Base-by-base conservation (phyloP, 768 basidiomycete species). In the Podaxis sp. region DNA sequence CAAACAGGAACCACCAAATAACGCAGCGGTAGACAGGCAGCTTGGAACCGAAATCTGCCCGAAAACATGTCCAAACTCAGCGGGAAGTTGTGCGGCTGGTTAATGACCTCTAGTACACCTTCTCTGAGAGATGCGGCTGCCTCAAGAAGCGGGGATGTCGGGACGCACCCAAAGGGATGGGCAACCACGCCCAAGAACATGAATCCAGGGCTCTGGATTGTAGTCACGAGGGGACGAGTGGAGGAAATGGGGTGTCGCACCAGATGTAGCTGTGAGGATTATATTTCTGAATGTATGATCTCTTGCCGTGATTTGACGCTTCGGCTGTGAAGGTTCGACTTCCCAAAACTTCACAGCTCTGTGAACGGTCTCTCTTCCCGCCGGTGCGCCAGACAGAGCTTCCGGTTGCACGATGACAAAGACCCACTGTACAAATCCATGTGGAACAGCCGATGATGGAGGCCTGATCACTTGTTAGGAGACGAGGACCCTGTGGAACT, bases 251-350 rank as follows among this genome's bases (percentile, higher is more conserved):
- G 57, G 52, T 54, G 18, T 25, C 21, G 23, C 21, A 18, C 52
- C 52, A 36, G 52, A 16, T 38, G 52, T 27, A 58, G 47, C 57
- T 58, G 35, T 18, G 47, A 27, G 36, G 57, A 50, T 48, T 18
- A 25, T 58, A 50, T 50, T 48, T 58, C 47, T 25, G 36, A 58
- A 48, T 40, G 18, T 13, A 21, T 47, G 47, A 58, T 38, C 11
- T 50, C 57, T 18, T 58, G 57, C 47, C 57, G 47, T 58, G 47
- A 38, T 50, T 47, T 5, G 55, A 47, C 32, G 32, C 55, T 56
- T 56, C 57, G 57, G 57, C 47, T 47, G 37, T 14, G n/a, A 37
- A n/a, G 55, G 28, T 38, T 35, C 46, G 40, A 37, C 21, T 50
- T 50, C 47, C 32, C 46, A 23, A 50, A 27, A 47, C 32, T 58